Evolutionary conservation across 768 basidiomycete species (phyloP).

Genomic region (Agrocybe pediades): DNA sequence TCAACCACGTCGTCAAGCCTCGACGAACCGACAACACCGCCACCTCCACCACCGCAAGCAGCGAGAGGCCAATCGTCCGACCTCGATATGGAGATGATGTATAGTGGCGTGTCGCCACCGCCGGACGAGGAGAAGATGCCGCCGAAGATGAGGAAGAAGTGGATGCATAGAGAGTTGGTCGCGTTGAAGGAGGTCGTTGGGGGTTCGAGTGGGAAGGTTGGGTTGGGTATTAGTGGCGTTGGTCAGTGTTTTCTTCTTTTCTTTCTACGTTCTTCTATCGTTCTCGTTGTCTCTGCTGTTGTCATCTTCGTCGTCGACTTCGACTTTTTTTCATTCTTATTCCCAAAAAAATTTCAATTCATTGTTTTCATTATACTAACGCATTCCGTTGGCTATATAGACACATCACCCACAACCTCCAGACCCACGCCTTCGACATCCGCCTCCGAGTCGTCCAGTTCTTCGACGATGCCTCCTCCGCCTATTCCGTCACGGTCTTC

Average conservation of each 20-base stretch:
- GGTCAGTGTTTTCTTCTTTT: too few species aligned
- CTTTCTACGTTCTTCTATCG: too few species aligned
- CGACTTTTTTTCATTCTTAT: too few species aligned
- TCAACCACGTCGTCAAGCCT: neutral
- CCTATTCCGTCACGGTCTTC: neutral
- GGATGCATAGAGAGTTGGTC: conserved; percentile 36
- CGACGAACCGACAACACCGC: neutral
- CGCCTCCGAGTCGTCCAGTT: too few species aligned
- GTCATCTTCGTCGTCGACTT: too few species aligned
- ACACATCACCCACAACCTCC: too few species aligned
- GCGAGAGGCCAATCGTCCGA: neutral
- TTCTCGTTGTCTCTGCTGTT: too few species aligned
- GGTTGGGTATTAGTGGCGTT: neutral
- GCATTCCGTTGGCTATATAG: too few species aligned
- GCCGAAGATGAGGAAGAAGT: conserved; percentile 63
- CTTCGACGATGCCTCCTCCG: neutral
- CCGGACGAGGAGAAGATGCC: conserved; percentile 47
- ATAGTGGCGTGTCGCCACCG: neutral
- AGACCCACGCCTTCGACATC: too few species aligned
- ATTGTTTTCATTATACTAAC: too few species aligned
- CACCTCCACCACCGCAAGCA: neutral
- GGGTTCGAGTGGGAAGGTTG: conserved; percentile 3
- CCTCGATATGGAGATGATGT: neutral
- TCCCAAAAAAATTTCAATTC: too few species aligned
- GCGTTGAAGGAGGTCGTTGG: conserved; percentile 19